Conservation (phyloP, 768 basidiomycete genomes). For the Naganishia randhawae region DNA sequence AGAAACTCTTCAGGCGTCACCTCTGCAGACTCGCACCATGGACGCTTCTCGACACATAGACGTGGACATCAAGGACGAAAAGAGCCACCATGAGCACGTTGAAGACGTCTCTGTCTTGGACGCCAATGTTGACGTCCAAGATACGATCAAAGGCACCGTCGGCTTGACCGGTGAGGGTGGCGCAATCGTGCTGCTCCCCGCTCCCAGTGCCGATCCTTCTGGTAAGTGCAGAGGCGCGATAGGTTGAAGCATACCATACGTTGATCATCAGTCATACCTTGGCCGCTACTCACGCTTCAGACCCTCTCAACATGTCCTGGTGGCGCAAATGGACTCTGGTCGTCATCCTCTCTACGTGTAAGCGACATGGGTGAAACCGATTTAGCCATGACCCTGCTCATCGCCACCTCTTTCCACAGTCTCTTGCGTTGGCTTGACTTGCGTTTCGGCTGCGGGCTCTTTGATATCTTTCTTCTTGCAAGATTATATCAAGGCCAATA, state of each 20-base stretch:
- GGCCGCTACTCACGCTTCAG: not conserved
- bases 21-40: not conserved
- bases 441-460: not conserved
- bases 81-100: not conserved
- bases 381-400: not conserved
- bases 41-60: not conserved
- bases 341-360: slow-evolving; percentile 1
- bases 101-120: not conserved
- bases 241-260: not conserved
- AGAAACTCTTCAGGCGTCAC: not conserved
- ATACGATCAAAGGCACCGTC: slow-evolving; percentile 5
- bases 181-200: not conserved
- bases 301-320: slow-evolving; percentile 9
- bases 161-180: not conserved
- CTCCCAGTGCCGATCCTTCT: slow-evolving; percentile 6
- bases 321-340: slow-evolving; percentile 7
- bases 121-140: not conserved
- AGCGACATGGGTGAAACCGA: not conserved
- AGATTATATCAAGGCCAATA: slow-evolving; percentile 11
- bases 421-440: slow-evolving; percentile 12
- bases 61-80: not conserved
- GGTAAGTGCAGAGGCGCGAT: not conserved
- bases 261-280: not conserved
- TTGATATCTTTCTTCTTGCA: slow-evolving; percentile 9
- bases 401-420: not conserved